Conservation (phyloP, 2,329 filamentous ascomycete species). For the Ilyonectria robusta region DNA sequence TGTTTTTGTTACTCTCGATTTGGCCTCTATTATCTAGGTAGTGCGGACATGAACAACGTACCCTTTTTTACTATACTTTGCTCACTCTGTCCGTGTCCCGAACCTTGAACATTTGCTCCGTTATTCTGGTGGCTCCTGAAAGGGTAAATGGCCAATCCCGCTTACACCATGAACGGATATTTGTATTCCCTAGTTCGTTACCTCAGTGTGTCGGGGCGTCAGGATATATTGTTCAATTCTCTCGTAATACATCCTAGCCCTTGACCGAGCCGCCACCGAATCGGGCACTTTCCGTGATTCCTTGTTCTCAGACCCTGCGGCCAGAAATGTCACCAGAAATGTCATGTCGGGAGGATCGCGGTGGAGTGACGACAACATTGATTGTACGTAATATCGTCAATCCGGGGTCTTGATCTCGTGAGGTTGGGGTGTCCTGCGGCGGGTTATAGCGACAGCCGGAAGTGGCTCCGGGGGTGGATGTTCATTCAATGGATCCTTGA, state of each 20-base stretch:
- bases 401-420: background rate
- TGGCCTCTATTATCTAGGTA: conserved; percentile 36
- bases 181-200: background rate
- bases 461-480: background rate
- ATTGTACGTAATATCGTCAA: conserved; percentile 24
- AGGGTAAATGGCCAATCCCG: background rate
- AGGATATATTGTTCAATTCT: conserved; percentile 13
- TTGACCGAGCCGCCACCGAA: conserved; percentile 1
- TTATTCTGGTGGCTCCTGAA: too few relatives aligned
- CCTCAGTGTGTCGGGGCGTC: conserved; percentile 14
- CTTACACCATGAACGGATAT: background rate
- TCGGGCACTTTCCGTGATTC: conserved; percentile 13
- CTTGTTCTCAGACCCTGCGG: background rate
- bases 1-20: conserved; percentile 32
- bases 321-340: background rate
- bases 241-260: conserved; percentile 25
- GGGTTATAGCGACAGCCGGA: background rate
- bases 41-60: conserved; percentile 40
- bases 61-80: conserved; percentile 21
- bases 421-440: background rate
- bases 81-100: background rate
- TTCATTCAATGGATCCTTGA: background rate
- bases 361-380: background rate
- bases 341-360: background rate
- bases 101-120: background rate